Conservation (phyloP, 768 basidiomycete genomes). For the Exidia glandulosa region DNA sequence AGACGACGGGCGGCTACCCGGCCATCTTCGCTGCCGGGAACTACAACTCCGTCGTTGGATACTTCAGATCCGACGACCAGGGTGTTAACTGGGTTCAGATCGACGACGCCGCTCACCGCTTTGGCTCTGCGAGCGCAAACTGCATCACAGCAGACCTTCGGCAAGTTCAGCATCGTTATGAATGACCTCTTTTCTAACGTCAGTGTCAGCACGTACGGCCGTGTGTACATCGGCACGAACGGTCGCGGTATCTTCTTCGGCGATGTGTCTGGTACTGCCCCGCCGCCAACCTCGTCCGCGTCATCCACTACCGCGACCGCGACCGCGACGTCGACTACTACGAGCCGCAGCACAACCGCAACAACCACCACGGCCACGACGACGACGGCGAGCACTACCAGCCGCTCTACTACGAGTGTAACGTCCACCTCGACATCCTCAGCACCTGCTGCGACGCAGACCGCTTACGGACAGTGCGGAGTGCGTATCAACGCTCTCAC, state of each 20-base stretch:
- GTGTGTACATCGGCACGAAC: slow-evolving; percentile 49
- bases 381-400: not conserved
- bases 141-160: slow-evolving; percentile 41
- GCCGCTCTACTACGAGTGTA: slow-evolving; percentile 1
- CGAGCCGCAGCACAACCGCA: not conserved
- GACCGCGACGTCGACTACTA: not conserved
- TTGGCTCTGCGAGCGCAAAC: slow-evolving; percentile 39
- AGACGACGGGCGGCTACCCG: slow-evolving; percentile 35
- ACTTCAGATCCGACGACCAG: slow-evolving; percentile 45
- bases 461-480: slow-evolving; percentile 34
- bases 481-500: slow-evolving; percentile 11
- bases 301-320: slow-evolving; percentile 8
- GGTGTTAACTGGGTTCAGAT: slow-evolving; percentile 50
- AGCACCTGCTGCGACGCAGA: slow-evolving; percentile 15
- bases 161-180: slow-evolving; percentile 8
- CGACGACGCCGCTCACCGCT: slow-evolving; percentile 46
- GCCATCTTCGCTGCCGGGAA: slow-evolving; percentile 45
- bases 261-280: slow-evolving; percentile 12
- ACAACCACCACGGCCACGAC: not conserved
- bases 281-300: not conserved
- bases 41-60: slow-evolving; percentile 32
- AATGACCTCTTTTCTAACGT: not conserved
- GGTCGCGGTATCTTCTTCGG: slow-evolving; percentile 47
- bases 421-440: slow-evolving; percentile 13
- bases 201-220: slow-evolving; percentile 17